Evolutionary conservation across 495 filamentous ascomycete species (phyloP).

Genomic region (Aspergillus leporis): DNA sequence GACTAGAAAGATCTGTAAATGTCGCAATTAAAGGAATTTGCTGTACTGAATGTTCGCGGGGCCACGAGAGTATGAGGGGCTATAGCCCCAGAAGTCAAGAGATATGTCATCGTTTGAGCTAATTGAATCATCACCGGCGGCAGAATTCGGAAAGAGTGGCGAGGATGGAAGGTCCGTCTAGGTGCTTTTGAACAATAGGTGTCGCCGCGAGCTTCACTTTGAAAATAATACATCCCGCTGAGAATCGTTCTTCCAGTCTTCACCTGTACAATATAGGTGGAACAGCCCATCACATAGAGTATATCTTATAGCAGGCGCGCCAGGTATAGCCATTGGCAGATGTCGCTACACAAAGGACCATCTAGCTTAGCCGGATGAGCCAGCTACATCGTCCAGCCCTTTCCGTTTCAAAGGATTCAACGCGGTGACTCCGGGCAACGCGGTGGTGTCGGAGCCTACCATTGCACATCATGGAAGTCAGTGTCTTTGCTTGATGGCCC

Average conservation of each 20-base stretch:
- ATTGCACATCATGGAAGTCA: conserved; percentile 27
- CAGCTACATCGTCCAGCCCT: conserved; percentile 25
- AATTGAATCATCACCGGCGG: neutral
- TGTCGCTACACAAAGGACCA: conserved; percentile 1
- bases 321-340: conserved; percentile 1
- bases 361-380: neutral
- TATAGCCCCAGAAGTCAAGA: neutral
- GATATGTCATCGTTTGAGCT: neutral
- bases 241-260: neutral
- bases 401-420: conserved; percentile 39
- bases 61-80: neutral
- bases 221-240: neutral
- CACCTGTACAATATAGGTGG: neutral
- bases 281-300: neutral
- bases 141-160: neutral
- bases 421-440: conserved; percentile 11
- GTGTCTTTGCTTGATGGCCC: conserved; percentile 19
- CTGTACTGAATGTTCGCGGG: neutral
- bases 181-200: neutral
- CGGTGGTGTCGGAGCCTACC: conserved; percentile 30
- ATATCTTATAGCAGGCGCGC: neutral
- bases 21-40: neutral
- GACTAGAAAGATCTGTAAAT: neutral
- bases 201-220: neutral
- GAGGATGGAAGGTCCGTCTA: neutral